Percentiles rank a stretch among this genome's conserved stretches.
These are phyloP conservation scores for Termitomyces sp. DNA, from an alignment of 768 basidiomycete species.

Conservation along the genomic window DNA sequence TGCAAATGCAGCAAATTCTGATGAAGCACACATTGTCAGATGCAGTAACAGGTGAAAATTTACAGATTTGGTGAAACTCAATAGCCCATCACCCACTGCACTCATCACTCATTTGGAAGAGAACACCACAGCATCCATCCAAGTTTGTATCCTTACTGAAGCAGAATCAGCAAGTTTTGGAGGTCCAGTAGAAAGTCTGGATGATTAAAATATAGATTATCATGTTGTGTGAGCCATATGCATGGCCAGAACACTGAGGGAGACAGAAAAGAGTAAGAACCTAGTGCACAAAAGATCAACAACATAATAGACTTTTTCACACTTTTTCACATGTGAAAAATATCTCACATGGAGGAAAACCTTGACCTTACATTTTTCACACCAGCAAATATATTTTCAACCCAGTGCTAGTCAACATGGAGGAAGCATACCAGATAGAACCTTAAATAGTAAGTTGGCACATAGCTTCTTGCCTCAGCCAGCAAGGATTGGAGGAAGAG, in stretches of 20 bases:
- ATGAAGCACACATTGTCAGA: background rate
- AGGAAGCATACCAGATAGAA: too few relatives aligned
- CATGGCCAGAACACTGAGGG: too few relatives aligned
- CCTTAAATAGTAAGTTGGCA: conserved; percentile 9
- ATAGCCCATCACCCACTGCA: background rate
- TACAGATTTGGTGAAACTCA: background rate
- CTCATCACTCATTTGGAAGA: background rate
- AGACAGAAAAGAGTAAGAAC: background rate
- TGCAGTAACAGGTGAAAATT: background rate
- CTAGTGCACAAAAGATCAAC: background rate
- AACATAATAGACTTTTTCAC: background rate
- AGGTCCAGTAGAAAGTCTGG: background rate
- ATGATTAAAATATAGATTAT: too few relatives aligned
- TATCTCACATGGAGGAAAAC: background rate
- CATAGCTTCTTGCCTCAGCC: conserved; percentile 12
- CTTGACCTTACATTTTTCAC: background rate
- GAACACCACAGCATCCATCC: background rate
- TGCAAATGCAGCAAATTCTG: background rate
- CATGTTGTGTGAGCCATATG: too few relatives aligned
- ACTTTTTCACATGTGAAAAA: background rate
- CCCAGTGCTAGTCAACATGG: too few relatives aligned
- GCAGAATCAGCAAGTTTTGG: background rate
- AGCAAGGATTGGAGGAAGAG: conserved; percentile 11
- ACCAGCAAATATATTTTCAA: background rate
- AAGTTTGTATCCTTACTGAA: background rate